Evolutionary conservation across 1,284 basidiomycete species (phyloP).

Genomic region (Puccinia novopanici): DNA sequence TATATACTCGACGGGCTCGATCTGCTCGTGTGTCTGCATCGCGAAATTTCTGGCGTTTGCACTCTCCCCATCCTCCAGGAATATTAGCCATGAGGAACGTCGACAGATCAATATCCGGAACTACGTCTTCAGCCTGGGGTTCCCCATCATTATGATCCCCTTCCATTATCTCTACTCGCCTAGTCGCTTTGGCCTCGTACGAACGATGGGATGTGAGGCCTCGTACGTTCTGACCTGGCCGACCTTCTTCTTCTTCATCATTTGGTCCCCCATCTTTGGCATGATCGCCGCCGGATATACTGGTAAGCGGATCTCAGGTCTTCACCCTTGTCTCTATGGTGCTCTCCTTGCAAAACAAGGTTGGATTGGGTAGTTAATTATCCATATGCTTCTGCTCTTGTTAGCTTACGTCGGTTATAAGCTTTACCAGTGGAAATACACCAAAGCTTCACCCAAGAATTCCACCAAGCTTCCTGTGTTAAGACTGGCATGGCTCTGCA

Average conservation of each 20-base stretch:
- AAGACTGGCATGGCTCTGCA: conserved; percentile 49
- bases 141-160: conserved; percentile 34
- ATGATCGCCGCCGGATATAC: conserved; percentile 38
- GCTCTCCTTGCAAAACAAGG: no score
- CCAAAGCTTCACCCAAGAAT: conserved; percentile 1
- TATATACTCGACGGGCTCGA: conserved; percentile 47
- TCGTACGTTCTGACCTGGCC: conserved; percentile 47
- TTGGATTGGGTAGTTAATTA: no score
- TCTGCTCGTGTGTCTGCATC: conserved; percentile 47
- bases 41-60: conserved; percentile 45
- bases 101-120: conserved; percentile 30
- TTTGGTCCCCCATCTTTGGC: conserved; percentile 47
- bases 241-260: conserved; percentile 47
- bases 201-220: conserved; percentile 45
- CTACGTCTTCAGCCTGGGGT: conserved; percentile 35
- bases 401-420: conserved; percentile 35
- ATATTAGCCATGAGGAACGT: conserved; percentile 25
- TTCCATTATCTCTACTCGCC: conserved; percentile 49
- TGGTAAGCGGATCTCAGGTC: neutral
- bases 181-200: conserved; percentile 29
- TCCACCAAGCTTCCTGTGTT: conserved; percentile 35
- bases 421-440: conserved; percentile 31
- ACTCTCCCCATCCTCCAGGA: conserved; percentile 27
- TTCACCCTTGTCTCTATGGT: no score
- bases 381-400: neutral